Conservation (phyloP, 2,329 filamentous ascomycete genomes). For the Diaporthe sp. region DNA sequence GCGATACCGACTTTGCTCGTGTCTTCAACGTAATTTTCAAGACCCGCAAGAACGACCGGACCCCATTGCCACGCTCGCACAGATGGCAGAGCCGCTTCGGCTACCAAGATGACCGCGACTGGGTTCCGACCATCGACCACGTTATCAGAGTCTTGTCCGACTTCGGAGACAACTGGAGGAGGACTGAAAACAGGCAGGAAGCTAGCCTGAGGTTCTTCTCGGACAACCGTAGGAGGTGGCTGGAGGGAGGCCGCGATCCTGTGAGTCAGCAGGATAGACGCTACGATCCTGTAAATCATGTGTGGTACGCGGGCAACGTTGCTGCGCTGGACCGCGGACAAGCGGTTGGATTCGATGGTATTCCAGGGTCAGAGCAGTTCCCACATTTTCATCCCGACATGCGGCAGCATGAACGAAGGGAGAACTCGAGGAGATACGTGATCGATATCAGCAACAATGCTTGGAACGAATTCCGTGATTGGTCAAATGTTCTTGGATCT, state of each 20-base stretch:
- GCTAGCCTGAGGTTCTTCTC: constrained; percentile 30
- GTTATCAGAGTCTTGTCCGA: constrained; percentile 14
- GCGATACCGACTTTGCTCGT: constrained; percentile 34
- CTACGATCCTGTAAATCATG: constrained; percentile 32
- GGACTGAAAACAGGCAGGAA: not conserved
- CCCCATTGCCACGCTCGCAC: not conserved
- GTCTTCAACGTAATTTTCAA: constrained; percentile 40
- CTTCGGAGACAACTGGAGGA: constrained; percentile 14
- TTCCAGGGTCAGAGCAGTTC: not conserved
- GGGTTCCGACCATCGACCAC: constrained; percentile 26
- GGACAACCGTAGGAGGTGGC: constrained; percentile 21
- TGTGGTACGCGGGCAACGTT: constrained; percentile 5
- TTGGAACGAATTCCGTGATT: constrained; percentile 19
- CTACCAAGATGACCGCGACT: constrained; percentile 3
- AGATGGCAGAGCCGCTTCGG: constrained; percentile 31
- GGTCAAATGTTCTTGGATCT: constrained; percentile 7
- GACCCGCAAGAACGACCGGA: not conserved
- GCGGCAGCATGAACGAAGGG: not conserved
- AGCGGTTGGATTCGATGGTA: constrained; percentile 18
- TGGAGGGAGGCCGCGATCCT: constrained; percentile 3
- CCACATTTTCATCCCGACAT: not conserved
- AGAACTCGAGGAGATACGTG: constrained; percentile 32
- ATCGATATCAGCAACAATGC: constrained; percentile 31
- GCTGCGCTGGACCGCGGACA: not conserved
- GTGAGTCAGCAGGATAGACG: constrained; percentile 12